Conservation (phyloP, 495 filamentous ascomycete species). For the Penicillium goetzii region DNA sequence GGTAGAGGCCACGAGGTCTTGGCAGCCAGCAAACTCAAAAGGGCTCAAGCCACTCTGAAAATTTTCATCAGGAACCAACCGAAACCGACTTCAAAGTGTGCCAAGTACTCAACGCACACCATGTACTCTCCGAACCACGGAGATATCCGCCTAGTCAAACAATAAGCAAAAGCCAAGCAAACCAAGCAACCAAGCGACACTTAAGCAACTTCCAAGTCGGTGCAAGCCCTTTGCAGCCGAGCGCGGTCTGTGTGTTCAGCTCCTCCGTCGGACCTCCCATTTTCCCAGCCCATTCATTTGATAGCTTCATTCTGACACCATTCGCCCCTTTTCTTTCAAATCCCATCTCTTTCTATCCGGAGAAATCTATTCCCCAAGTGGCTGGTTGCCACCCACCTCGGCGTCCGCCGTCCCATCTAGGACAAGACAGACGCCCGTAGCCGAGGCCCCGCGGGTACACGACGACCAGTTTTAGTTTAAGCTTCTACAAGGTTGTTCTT, state of each 20-base stretch:
- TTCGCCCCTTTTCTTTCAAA: not conserved
- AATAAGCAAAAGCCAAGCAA: conserved; percentile 12
- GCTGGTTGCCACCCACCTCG: not conserved
- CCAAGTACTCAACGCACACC: not conserved
- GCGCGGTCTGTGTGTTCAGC: conserved; percentile 15
- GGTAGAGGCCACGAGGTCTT: conserved; percentile 1
- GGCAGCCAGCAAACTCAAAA: conserved; percentile 1
- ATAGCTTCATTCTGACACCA: not conserved
- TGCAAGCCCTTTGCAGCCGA: conserved; percentile 5
- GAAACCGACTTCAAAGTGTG: not conserved
- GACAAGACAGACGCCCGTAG: not conserved
- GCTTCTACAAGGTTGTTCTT: conserved; percentile 11
- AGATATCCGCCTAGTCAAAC: conserved; percentile 1
- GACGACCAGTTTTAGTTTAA: conserved; percentile 9
- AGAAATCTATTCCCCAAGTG: not conserved
- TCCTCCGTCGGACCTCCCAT: conserved; percentile 13
- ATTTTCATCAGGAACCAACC: not conserved
- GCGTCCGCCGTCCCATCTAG: not conserved
- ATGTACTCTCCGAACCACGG: not conserved
- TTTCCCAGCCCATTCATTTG: not conserved
- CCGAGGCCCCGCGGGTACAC: not conserved
- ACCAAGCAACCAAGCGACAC: conserved; percentile 2
- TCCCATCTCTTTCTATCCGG: not conserved
- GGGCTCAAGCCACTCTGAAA: not conserved
- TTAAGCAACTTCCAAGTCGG: conserved; percentile 14